Conservation (phyloP, 2,329 filamentous ascomycete species). For the Fusarium albosuccineum region DNA sequence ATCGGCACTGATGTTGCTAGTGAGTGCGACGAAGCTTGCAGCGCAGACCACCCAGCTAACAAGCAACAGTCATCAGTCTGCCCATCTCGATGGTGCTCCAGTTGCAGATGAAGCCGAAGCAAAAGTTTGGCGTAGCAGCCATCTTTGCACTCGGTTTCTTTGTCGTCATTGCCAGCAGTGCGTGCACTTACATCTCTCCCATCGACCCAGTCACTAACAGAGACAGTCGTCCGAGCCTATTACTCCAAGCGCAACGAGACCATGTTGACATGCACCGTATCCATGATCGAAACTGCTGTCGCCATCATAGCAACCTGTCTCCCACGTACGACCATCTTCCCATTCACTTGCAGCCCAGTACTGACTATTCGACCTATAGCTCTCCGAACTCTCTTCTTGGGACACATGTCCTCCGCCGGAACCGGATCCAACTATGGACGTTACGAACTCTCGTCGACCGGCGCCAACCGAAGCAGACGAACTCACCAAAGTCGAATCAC, state of each 20-base stretch:
- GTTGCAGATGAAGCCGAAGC: conserved; percentile 51
- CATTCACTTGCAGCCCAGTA: accelerated
- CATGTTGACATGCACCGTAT: conserved; percentile 55
- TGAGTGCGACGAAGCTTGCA: conserved; percentile 9
- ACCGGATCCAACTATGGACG: conserved; percentile 38
- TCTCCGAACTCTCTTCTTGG: conserved; percentile 37
- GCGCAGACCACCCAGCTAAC: not conserved
- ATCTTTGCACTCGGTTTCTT: conserved; percentile 51
- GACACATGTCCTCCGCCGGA: conserved; percentile 35
- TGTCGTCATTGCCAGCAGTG: conserved; percentile 50
- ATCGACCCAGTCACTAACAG: not conserved
- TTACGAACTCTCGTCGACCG: conserved; percentile 40
- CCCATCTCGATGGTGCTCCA: conserved; percentile 53
- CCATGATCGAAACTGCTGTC: conserved; percentile 55
- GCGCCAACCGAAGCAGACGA: conserved; percentile 33
- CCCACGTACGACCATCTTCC: conserved; percentile 40
- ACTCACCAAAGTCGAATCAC: conserved; percentile 38
- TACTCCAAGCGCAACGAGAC: conserved; percentile 51
- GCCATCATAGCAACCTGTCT: conserved; percentile 57
- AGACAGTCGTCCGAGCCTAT: conserved; percentile 50
- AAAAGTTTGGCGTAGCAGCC: conserved; percentile 50
- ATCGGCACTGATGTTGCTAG: conserved; percentile 41
- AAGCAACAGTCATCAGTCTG: conserved; percentile 45
- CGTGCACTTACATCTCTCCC: not conserved
- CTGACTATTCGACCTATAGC: conserved; percentile 13